Base-by-base conservation (phyloP, 495 filamentous ascomycete species). In the Parathielavia appendiculata region DNA sequence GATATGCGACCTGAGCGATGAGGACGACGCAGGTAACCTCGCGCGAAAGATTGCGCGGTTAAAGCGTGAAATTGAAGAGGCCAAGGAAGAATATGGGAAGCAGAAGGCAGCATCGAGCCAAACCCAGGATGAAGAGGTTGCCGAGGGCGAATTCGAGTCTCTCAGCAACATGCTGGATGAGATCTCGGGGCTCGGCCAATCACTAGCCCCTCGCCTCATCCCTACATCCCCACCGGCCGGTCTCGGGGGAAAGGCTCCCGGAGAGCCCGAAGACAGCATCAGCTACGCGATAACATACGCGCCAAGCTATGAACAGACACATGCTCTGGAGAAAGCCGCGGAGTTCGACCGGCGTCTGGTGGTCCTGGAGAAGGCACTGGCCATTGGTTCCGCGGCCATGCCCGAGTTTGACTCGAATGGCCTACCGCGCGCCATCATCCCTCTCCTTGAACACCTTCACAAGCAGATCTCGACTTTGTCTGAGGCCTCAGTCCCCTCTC, bases 321-420 rank as follows among this genome's bases (percentile, higher is more conserved):
- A 85, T 65, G 77, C 87, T 19, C 79, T 97, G 13, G 82, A 86
- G 19, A 88, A 89, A 65, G 89, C 90, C 7, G 89, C 91, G 23
- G 88, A 92, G 56, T 95, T 97, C 59, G 93, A 97, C 67, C 76
- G 80, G 35, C 85, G 93, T 5, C 79, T 99, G 4, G 75, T 86
- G 0, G 65, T 86, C 9, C 76, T 99, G 35, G 93, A 99, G 73
- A 84, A 83, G 50, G 81, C 85, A 2, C 82, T 97, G 47, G 95
- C 95, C 16, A 79, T 96, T 41, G 85, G 81, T 13, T 84, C 82
- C 13, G 79, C 84, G 7, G 78, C 81, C 5, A 81, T 89, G 60
- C 81, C 87, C 8, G 82, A 87, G 53, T 66, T 87, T 16, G 80
- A 81, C 50, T 74, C 81, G 1, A 77, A 76, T 36, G 75, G 74